These are phyloP conservation scores for Neltuma alba DNA, from an alignment of 306 rosid genomes.

Conservation along the genomic window DNA sequence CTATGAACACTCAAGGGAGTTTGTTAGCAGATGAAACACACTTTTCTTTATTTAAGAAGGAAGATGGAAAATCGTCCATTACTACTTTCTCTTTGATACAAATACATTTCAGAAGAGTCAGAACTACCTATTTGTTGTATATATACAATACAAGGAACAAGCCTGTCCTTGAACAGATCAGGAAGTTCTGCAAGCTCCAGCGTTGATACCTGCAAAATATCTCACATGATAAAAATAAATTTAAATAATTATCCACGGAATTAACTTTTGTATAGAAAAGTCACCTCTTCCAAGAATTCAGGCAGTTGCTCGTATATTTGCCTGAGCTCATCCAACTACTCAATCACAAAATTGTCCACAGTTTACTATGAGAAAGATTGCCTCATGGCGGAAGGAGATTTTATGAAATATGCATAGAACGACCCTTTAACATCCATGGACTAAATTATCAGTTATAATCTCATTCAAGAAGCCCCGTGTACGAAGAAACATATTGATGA, in stretches of 20 bases:
- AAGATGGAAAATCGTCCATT: constrained; percentile 11
- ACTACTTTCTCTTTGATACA: constrained; percentile 15
- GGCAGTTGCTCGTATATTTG: constrained; percentile 95
- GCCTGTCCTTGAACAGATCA: constrained; percentile 56
- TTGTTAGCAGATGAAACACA: background rate
- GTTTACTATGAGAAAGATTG: constrained; percentile 3
- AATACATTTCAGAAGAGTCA: constrained; percentile 27
- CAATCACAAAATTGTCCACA: constrained; percentile 34
- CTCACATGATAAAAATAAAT: constrained; percentile 27
- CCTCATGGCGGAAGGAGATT: constrained; percentile 30
- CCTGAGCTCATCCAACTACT: constrained; percentile 96
- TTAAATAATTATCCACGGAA: background rate
- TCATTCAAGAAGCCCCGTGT: constrained; percentile 24
- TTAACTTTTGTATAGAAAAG: constrained; percentile 34
- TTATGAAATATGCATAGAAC: background rate
- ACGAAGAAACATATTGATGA: constrained; percentile 15
- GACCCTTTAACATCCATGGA: constrained; percentile 15
- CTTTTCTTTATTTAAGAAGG: background rate
- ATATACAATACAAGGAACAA: constrained; percentile 75
- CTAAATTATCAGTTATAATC: constrained; percentile 24
- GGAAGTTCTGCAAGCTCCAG: constrained; percentile 77
- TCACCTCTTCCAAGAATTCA: constrained; percentile 86
- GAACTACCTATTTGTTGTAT: constrained; percentile 88
- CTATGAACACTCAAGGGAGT: background rate
- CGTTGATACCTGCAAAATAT: constrained; percentile 67